Evolutionary conservation across 2,329 filamentous ascomycete species (phyloP), one percentile per base, ranked within the genome.

Genomic region (Acrocalymma vagum): DNA sequence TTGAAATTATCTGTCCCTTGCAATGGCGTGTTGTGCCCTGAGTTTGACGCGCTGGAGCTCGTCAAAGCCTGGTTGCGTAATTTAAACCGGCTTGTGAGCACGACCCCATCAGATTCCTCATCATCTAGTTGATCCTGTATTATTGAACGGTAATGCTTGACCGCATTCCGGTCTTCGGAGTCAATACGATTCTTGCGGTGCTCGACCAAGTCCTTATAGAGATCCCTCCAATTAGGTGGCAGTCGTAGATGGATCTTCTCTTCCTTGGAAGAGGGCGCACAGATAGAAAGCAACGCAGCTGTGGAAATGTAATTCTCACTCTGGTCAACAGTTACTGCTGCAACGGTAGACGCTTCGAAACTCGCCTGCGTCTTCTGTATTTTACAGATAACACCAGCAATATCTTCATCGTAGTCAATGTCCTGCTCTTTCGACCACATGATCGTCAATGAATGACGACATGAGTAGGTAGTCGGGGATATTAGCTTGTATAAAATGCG

Each of bases 271-370:
- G 85, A 88, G n/a, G 82, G 80, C 2, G 84, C 83, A 51, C 91
- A 96, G 1, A 95, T 78, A 26, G 88, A 79, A 65, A 95, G 96
- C 2, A 99, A 73, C 2, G 88, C 90, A 9, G 83, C 78, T 0
- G 91, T 95, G 5, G 91, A 88, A 27, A 94, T 80, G 55, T 86
- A 97, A 1, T 86, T 86, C 67, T 97, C 92, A 5, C 94, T 95
- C 64, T 99, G 92, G 51, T 85, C 84, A 9, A 78, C 55, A 37
- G 90, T 87, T 0, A 90, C 83, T 0, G 90, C 87, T 9, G 90
- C 87, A 28, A 95, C 71, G 0, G 79, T 78, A 4, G 73, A 77
- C 87, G 96, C 96, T 27, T 85, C 87, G 53, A 94, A 84, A 9
- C 75, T 81, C 16, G 86, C 69, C 9, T 65, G 69, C 29, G 68